Base-by-base conservation (phyloP, 2,329 filamentous ascomycete genomes). In the Apiospora hydei region DNA sequence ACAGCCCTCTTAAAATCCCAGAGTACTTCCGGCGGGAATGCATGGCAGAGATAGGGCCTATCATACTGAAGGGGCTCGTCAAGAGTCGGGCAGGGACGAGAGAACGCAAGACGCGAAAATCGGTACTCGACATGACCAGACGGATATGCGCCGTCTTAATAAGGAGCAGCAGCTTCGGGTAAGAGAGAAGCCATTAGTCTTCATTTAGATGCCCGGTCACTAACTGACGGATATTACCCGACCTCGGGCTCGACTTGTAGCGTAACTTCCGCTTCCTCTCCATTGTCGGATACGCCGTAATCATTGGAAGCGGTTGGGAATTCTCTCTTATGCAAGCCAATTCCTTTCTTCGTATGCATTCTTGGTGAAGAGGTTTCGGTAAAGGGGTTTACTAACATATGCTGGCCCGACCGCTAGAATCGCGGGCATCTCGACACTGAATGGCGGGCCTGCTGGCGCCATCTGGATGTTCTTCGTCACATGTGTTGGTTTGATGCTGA, bases 391-490 rank as follows among this genome's bases (percentile, higher is more conserved):
- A 24, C 51, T 57, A 16, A 57, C 4, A 5, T 14, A 18, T 47
- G 75, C 75, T 70, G 70, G 73, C 16, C 71, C 76, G 10, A 73
- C 73, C 7, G 72, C 75, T 26, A 78, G 77, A 7, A 77, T 80
- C 4, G 51, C 51, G 14, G 51, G 6, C 57, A 34, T 57, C 26
- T 34, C 51, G 6, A 57, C 51, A 8, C 26, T 77, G 16, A 86
- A 86, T 72, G 85, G 86, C 21, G 85, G 85, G 1, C 83, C 83
- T 0, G 83, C 82, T 1, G 86, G 86, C 10, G 76, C 86, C 14
- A 84, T 87, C 51, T 87, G 83, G 80, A 80, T 83, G 69, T 85
- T 81, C 74, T 77, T 86, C 16, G 75, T 82, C 16, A 82, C 78
- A 53, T 83, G 80, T 77, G 75, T 81, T 7, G 84, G 84, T 0